Base-by-base conservation (phyloP, 1,139 yeast species). In the Arxiozyma heterogenica region DNA sequence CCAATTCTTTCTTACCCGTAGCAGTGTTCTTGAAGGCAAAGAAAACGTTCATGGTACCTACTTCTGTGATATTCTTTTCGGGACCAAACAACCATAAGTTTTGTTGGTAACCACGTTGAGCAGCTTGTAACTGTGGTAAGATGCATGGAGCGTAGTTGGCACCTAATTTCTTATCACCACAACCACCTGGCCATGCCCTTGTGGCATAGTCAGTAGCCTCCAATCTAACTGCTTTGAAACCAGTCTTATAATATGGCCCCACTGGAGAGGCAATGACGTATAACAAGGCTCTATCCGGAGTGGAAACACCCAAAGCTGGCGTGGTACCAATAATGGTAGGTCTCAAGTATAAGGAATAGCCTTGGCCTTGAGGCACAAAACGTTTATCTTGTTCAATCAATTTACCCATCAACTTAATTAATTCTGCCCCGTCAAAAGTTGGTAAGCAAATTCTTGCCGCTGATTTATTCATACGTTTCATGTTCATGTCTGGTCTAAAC, bases 101-200 rank as follows among this genome's bases (percentile, higher is more conserved):
- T 74, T 93, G 98, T 69, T 86, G 91, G 77, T 83, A 91, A 49
- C 98, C 98, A 67, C 86, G 81, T 48, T 76, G 66, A 52, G 96
- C 95, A 51, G 98, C 98, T 72, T 83, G 82, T 62, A 81, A 75
- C 74, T 88, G 96, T 38, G 98, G 97, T 66, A 81, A 78, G 66
- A 91, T 81, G 71, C 96, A 87, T 54, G 98, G 96, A 47, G 97
- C 98, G 69, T 93, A 93, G 75, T 93, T 93, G 57, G 96, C 98
- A 71, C 98, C 98, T 64, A 93, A 81, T 75, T 93, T 93, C 73
- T 82, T 84, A 78, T 90, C 84, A 72, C 98, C 98, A 60, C 84
- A 90, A 70, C 98, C 98, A 66, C 96, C 96, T 65, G 98, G 98
- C 98, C 98, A 93, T 18, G 98, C 97, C 75, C 98, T 85, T 27